Conservation (phyloP, 2,329 filamentous ascomycete species). For the Myrmaecium sp. region DNA sequence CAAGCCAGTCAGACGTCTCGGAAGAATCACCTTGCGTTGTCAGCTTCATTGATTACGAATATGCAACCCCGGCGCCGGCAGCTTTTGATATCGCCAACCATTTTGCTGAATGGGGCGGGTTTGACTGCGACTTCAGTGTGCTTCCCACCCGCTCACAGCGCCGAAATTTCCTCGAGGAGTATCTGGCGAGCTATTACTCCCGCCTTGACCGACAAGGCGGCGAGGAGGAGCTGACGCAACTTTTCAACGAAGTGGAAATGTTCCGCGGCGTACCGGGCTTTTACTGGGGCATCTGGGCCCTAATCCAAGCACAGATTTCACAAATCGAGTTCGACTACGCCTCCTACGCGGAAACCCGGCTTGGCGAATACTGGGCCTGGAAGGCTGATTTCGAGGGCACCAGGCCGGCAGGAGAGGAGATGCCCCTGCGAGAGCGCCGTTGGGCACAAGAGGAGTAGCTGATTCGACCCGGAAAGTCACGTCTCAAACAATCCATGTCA, state of each 20-base stretch:
- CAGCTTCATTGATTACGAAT: slow-evolving; percentile 96
- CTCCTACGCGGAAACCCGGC: slow-evolving; percentile 66
- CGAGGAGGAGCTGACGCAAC: slow-evolving; percentile 19
- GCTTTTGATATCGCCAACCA: slow-evolving; percentile 97
- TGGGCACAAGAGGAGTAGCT: slow-evolving; percentile 50
- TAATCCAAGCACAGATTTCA: slow-evolving; percentile 88
- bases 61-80: slow-evolving; percentile 81
- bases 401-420: slow-evolving; percentile 39
- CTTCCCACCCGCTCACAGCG: slow-evolving; percentile 66
- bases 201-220: slow-evolving; percentile 17
- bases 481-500: background rate
- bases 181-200: slow-evolving; percentile 52
- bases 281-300: slow-evolving; percentile 82
- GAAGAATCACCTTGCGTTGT: slow-evolving; percentile 33
- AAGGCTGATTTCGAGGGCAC: slow-evolving; percentile 55
- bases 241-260: slow-evolving; percentile 67
- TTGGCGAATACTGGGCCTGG: slow-evolving; percentile 91
- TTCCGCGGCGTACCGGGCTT: slow-evolving; percentile 86
- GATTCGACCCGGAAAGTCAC: too few relatives aligned
- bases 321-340: slow-evolving; percentile 96
- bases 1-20: slow-evolving; percentile 5
- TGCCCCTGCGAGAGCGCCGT: slow-evolving; percentile 58
- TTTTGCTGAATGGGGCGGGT: slow-evolving; percentile 95
- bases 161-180: slow-evolving; percentile 66
- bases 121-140: slow-evolving; percentile 78